phyloP scores from a whole-genome alignment of 306 rosid genomes.

The Phaseolus lunatus region DNA sequence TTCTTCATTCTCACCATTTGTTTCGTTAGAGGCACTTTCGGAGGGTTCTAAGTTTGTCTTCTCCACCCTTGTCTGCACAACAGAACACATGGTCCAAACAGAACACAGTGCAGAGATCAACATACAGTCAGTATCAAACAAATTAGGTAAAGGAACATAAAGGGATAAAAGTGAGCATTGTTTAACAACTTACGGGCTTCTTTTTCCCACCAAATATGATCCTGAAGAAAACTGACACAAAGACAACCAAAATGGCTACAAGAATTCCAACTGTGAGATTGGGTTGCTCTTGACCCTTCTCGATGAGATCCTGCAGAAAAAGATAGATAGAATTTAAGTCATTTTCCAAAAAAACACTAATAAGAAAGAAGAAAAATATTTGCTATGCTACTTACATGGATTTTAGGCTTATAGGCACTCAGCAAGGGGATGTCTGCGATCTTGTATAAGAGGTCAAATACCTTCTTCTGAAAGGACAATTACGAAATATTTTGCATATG shows the following conservation, averaged over 20 bases:
- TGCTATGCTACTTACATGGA: conserved; percentile 56
- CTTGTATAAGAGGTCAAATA: conserved; percentile 86
- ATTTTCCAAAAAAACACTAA: not conserved
- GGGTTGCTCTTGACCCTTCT: conserved; percentile 83
- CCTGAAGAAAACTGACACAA: conserved; percentile 65
- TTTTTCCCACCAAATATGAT: conserved; percentile 84
- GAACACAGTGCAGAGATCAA: not conserved
- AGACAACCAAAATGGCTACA: conserved; percentile 59
- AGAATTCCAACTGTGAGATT: conserved; percentile 78
- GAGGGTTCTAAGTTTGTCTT: conserved; percentile 44
- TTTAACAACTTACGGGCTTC: conserved; percentile 59
- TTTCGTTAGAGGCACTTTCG: conserved; percentile 53
- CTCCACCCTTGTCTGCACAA: conserved; percentile 58
- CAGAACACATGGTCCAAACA: conserved; percentile 2
- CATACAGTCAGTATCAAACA: not conserved
- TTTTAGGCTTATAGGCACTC: conserved; percentile 64
- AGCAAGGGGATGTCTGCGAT: conserved; percentile 80
- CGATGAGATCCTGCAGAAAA: conserved; percentile 73
- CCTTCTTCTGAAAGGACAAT: conserved; percentile 72
- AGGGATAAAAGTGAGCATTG: not conserved
- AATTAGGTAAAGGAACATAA: not conserved
- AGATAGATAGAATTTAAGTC: conserved; percentile 24
- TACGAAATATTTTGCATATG: conserved; percentile 7
- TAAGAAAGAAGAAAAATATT: not conserved
- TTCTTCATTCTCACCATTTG: conserved; percentile 63